phyloP scores from a whole-genome alignment of 768 basidiomycete genomes.

The Suillus americanus region DNA sequence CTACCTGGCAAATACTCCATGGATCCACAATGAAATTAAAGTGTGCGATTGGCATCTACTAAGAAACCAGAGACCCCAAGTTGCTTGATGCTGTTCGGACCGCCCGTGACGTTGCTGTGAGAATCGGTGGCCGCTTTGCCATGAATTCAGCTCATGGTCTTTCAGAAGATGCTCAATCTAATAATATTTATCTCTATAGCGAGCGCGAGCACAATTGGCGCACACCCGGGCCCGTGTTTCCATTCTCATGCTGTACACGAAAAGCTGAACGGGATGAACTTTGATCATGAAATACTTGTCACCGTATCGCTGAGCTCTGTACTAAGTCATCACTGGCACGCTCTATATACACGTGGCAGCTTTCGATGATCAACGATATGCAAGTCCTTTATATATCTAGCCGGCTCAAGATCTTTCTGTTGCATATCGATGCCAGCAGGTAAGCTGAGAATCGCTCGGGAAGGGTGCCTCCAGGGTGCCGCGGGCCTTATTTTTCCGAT shows the following conservation, averaged over 20 bases:
- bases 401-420: neutral
- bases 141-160: neutral
- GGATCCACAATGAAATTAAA: too few relatives aligned
- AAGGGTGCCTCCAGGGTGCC: neutral
- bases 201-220: neutral
- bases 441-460: neutral
- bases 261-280: too few relatives aligned
- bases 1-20: too few relatives aligned
- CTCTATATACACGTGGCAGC: neutral
- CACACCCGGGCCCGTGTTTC: neutral
- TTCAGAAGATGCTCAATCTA: neutral
- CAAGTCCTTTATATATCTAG: neutral
- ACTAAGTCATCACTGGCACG: neutral
- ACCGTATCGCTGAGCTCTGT: neutral
- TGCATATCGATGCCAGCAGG: neutral
- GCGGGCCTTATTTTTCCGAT: conserved; percentile 4
- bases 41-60: neutral
- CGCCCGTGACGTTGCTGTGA: conserved; percentile 8
- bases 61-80: too few relatives aligned
- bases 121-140: conserved; percentile 15
- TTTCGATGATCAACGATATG: neutral
- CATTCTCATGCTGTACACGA: neutral
- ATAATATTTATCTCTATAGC: neutral
- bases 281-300: neutral
- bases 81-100: too few relatives aligned